Evolutionary conservation across 768 basidiomycete species (phyloP).

Genomic region (Tylopilus plumbeoviolaceoides): DNA sequence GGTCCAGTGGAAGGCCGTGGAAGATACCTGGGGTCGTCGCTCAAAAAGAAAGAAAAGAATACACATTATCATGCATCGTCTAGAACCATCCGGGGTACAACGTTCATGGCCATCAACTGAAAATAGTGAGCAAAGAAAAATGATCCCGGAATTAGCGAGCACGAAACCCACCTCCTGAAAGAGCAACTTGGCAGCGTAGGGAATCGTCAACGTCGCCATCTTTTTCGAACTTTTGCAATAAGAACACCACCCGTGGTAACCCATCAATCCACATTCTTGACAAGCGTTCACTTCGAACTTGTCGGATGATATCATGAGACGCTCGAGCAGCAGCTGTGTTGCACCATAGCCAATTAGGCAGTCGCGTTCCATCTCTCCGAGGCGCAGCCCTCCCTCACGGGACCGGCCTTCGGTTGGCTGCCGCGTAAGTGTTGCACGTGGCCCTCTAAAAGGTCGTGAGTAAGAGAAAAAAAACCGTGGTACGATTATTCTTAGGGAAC

Average conservation of each 20-base stretch:
- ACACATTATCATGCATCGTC: constrained; percentile 67
- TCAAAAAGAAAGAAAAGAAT: background rate
- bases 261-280: constrained; percentile 90
- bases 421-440: constrained; percentile 91
- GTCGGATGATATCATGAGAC: constrained; percentile 98
- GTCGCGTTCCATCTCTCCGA: constrained; percentile 99
- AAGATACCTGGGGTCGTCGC: background rate
- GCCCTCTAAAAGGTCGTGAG: constrained; percentile 58
- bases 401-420: constrained; percentile 99
- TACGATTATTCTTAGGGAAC: constrained; percentile 9
- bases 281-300: constrained; percentile 97
- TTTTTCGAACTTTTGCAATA: constrained; percentile 97
- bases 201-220: constrained; percentile 93
- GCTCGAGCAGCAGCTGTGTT: constrained; percentile 91
- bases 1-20: background rate
- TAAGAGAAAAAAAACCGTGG: background rate
- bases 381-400: constrained; percentile 91
- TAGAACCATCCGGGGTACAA: constrained; percentile 83
- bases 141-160: background rate
- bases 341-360: constrained; percentile 99
- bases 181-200: constrained; percentile 90
- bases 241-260: constrained; percentile 94
- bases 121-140: background rate
- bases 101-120: constrained; percentile 96
- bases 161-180: constrained; percentile 73